A percentile compares a stretch with the other conserved stretches of the same genome.
These are phyloP conservation scores for Pyrus pyrifolia DNA, from an alignment of 306 rosid genomes.

Conservation along the genomic window DNA sequence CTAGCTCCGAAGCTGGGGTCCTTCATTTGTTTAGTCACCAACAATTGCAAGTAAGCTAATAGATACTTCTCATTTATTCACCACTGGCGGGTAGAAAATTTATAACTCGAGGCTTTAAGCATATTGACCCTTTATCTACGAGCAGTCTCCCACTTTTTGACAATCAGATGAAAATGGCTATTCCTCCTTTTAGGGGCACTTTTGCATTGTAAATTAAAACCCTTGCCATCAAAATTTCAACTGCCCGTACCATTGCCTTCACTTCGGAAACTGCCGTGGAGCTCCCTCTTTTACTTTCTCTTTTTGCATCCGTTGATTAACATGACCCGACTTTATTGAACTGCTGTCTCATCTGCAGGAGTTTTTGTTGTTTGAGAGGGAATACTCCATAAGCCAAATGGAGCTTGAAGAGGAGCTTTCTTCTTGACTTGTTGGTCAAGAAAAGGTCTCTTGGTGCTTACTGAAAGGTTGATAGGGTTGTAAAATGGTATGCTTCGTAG, in stretches of 20 bases:
- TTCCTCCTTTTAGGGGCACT: not conserved
- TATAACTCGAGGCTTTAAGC: constrained; percentile 7
- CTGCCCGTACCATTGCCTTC: not conserved
- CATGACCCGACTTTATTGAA: constrained; percentile 12
- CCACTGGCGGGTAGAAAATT: not conserved
- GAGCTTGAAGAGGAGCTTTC: constrained; percentile 39
- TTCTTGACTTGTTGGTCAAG: constrained; percentile 12
- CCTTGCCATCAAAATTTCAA: not conserved
- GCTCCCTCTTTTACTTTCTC: not conserved
- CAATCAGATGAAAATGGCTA: not conserved
- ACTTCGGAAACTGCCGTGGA: not conserved
- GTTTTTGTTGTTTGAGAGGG: constrained; percentile 71
- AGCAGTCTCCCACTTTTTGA: not conserved
- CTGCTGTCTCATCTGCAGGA: constrained; percentile 36
- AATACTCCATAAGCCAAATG: constrained; percentile 63
- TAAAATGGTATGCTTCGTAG: not conserved
- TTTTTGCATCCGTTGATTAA: not conserved
- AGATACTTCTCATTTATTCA: constrained; percentile 3
- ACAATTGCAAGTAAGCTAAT: constrained; percentile 65
- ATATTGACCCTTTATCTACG: not conserved
- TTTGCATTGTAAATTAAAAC: not conserved
- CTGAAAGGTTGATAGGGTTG: not conserved
- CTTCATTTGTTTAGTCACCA: constrained; percentile 88
- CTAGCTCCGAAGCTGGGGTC: constrained; percentile 54
- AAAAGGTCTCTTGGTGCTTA: not conserved